phyloP scores from a whole-genome alignment of 2,329 filamentous ascomycete species.

The Aphanocladium album region DNA sequence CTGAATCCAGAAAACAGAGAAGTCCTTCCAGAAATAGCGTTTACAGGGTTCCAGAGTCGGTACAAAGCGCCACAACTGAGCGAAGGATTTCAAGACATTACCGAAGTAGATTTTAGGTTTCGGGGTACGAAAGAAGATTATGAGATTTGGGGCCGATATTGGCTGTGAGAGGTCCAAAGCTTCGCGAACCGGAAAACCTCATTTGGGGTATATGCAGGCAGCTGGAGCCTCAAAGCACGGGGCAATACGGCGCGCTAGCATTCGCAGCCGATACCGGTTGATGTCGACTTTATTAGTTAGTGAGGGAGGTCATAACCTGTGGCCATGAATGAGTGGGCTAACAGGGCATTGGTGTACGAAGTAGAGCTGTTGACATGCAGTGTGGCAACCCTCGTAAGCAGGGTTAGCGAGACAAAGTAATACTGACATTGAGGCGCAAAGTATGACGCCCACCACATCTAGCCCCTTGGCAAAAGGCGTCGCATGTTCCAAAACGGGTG shows the following conservation, averaged over 20 bases:
- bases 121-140: conserved; percentile 64
- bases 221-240: not conserved
- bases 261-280: not conserved
- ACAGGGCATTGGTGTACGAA: not conserved
- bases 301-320: not conserved
- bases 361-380: not conserved
- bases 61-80: conserved; percentile 65
- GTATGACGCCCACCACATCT: not conserved
- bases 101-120: conserved; percentile 71
- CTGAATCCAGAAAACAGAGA: conserved; percentile 79
- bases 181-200: not conserved
- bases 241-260: not conserved
- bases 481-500: not conserved
- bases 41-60: conserved; percentile 66
- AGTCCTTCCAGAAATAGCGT: conserved; percentile 73
- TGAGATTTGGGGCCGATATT: conserved; percentile 70
- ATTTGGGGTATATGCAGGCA: not conserved
- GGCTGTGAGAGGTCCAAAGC: conserved; percentile 46
- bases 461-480: not conserved
- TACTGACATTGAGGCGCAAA: not conserved
- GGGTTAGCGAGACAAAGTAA: not conserved
- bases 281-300: too few relatives aligned
- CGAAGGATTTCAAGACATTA: conserved; percentile 83
- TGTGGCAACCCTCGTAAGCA: not conserved
- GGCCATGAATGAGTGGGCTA: not conserved